Base-by-base conservation (phyloP, 2,329 filamentous ascomycete species). In the Clonostachys rosea region DNA sequence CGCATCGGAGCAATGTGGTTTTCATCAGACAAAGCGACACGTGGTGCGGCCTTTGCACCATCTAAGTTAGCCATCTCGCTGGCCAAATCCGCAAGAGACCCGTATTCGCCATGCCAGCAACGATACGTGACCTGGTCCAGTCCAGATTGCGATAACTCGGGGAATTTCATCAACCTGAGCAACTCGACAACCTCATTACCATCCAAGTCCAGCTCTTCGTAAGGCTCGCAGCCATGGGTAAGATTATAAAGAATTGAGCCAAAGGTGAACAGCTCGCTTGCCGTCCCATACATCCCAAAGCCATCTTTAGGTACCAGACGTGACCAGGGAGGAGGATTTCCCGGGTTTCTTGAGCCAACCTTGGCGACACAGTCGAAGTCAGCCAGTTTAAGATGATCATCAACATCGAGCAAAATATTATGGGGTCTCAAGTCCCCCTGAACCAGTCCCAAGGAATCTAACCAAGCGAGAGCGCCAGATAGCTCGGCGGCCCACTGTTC, bases 361-460 rank as follows among this genome's bases (percentile, higher is more conserved):
- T 34, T 45, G 16, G 30, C 41, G 17, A 34, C 20, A 17, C 18
- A 40, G 13, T 52, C 47, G 18, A 53, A 52, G 43, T 52, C 50
- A 16, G 44, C 46, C 14, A 53, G 47, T 30, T 51, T 48, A 13
- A 53, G 4, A 24, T 52, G 46, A 39, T 47, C 49, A 13, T 40
- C 12, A 13, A 9, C 13, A 36, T 49, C 47, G 11, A 53, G 47
- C n/a, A 51, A 46, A 14, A 49, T 14, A 17, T 53, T 53, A 17
- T 18, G 43, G 8, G 49, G 51, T 12, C 47, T 36, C 5, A 53
- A 35, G 46, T 53, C 49, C 13, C 51, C 46, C 10, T 53, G 47
- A n/a, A 46, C 44, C 6, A 50, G 34, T 34, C 48, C 47, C 24
- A 49, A 33, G 5, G 33, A 37, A 24, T 51, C 49, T 12, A 53